Evolutionary conservation across 176 grass and related monocot genomes (phyloP).

Genomic region (Zoysia japonica): DNA sequence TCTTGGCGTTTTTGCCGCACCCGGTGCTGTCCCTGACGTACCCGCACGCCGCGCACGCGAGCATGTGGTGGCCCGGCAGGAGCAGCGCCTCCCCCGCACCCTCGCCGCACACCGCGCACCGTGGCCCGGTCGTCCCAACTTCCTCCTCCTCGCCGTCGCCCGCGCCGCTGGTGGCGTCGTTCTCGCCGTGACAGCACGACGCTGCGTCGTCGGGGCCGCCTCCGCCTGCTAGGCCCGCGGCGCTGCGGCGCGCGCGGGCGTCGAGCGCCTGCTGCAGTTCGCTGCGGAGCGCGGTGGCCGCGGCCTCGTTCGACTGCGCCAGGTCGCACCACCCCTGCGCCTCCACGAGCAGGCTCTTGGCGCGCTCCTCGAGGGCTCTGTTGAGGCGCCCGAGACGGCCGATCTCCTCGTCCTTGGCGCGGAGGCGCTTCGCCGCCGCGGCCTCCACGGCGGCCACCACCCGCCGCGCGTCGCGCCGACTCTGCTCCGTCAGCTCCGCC

Average conservation of each 20-base stretch:
- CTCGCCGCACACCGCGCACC: conserved; percentile 47
- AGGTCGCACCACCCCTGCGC: conserved; percentile 69
- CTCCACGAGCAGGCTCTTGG: conserved; percentile 50
- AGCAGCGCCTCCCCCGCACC: conserved; percentile 55
- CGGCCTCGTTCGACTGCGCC: conserved; percentile 62
- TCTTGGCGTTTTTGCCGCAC: too few species aligned
- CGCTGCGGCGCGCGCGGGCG: conserved; percentile 8
- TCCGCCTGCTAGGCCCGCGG: neutral
- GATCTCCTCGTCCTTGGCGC: conserved; percentile 65
- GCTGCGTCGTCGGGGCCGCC: conserved; percentile 44
- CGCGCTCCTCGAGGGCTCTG: conserved; percentile 60
- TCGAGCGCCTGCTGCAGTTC: conserved; percentile 61
- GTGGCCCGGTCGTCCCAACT: too few species aligned
- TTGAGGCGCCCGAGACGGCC: conserved; percentile 46
- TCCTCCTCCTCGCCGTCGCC: neutral
- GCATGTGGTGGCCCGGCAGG: conserved; percentile 82
- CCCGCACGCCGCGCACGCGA: conserved; percentile 64
- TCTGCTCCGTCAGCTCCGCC: conserved; percentile 51
- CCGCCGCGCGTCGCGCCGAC: conserved; percentile 32
- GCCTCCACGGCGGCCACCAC: conserved; percentile 45
- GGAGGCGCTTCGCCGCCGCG: conserved; percentile 48
- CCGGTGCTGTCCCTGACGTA: conserved; percentile 46
- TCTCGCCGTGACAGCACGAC: conserved; percentile 74
- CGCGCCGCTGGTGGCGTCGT: neutral
- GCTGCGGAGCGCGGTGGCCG: conserved; percentile 44